Conservation (phyloP, 129 eudicot species). For the Smallanthus sonchifolius region DNA sequence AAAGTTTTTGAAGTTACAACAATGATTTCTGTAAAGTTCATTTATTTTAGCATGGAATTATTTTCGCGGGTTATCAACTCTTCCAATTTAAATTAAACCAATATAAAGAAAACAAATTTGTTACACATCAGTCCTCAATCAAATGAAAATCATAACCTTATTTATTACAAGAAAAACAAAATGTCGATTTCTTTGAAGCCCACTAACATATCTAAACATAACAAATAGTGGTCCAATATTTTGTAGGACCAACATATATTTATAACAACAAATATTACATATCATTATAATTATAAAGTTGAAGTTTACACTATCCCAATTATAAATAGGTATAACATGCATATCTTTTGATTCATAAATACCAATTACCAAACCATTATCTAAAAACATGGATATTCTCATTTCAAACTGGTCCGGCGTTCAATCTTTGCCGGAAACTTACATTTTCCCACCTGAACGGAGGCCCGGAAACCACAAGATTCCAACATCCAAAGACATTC, state of each 20-base stretch:
- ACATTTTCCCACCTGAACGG: conserved; percentile 43
- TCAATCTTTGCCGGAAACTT: conserved; percentile 43
- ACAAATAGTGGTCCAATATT: conserved; percentile 9
- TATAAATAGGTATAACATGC: conserved; percentile 7
- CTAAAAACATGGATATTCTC: conserved; percentile 34
- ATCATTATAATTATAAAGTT: neutral
- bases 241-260: neutral
- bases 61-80: too few species aligned
- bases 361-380: neutral
- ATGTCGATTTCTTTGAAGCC: neutral
- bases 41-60: too few species aligned
- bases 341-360: neutral
- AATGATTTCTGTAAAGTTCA: too few species aligned
- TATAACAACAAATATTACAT: neutral
- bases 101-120: too few species aligned
- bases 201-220: neutral
- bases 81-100: too few species aligned
- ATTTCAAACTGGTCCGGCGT: conserved; percentile 53
- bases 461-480: conserved; percentile 41
- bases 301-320: neutral
- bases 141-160: too few species aligned
- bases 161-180: neutral
- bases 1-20: too few species aligned
- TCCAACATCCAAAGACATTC: conserved; percentile 27
- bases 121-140: too few species aligned